Conservation (phyloP, 805 yeast species). For the Hanseniaspora lachancei region DNA sequence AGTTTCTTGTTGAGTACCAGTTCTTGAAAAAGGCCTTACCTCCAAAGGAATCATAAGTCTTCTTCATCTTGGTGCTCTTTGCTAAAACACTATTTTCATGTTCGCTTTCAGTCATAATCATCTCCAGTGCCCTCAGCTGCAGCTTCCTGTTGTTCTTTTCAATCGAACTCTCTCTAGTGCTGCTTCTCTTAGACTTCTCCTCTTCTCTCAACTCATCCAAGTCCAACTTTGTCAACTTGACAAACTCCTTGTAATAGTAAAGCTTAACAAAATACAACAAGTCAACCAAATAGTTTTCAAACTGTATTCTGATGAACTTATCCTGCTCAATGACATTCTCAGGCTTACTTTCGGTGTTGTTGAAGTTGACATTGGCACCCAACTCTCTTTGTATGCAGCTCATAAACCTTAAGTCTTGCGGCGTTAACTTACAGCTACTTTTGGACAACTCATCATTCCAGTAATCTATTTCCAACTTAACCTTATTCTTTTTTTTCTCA, state of each 20-base stretch:
- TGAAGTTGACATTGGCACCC: not conserved
- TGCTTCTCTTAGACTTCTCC: not conserved
- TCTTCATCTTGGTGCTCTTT: not conserved
- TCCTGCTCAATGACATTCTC: not conserved
- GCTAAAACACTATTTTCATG: not conserved
- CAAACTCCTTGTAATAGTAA: slow-evolving; percentile 8
- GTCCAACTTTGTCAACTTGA: slow-evolving; percentile 6
- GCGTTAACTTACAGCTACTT: not conserved
- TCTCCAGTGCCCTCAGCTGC: slow-evolving; percentile 1
- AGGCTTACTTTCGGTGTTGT: not conserved
- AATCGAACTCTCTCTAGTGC: not conserved
- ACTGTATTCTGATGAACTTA: slow-evolving; percentile 6
- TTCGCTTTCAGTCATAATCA: slow-evolving; percentile 8
- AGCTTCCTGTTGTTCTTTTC: slow-evolving; percentile 6
- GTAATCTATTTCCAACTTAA: slow-evolving; percentile 6
- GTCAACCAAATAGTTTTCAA: slow-evolving; percentile 8
- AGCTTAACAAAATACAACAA: slow-evolving; percentile 6
- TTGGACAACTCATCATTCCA: not conserved
- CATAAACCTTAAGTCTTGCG: slow-evolving; percentile 9
- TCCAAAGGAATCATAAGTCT: slow-evolving; percentile 5
- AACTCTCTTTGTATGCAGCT: not conserved
- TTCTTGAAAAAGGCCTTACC: slow-evolving; percentile 15
- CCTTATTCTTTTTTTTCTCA: not conserved
- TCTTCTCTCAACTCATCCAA: not conserved
- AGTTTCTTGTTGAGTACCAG: slow-evolving; percentile 43